A percentile compares a stretch with the other conserved stretches of the same genome.
phyloP scores from a whole-genome alignment of 768 basidiomycete genomes.

The Asterophora parasitica region DNA sequence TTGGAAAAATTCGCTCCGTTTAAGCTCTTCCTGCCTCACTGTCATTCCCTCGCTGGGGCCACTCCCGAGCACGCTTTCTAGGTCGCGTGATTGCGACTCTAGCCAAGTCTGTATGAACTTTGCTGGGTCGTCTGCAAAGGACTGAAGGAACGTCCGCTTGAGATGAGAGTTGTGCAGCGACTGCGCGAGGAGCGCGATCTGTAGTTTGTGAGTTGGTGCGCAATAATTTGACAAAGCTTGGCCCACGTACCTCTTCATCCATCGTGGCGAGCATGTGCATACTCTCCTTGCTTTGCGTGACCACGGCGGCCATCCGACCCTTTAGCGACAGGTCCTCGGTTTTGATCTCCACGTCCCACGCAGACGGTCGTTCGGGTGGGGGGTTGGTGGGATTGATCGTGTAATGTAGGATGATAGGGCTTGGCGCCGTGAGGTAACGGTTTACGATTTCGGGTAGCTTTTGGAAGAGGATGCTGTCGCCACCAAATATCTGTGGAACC shows the following conservation, averaged over 20 bases:
- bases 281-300: conserved; percentile 67
- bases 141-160: conserved; percentile 80
- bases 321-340: conserved; percentile 77
- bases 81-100: conserved; percentile 85
- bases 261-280: conserved; percentile 61
- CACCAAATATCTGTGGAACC: conserved; percentile 57
- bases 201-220: neutral
- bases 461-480: conserved; percentile 69
- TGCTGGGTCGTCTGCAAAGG: conserved; percentile 75
- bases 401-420: conserved; percentile 80
- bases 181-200: conserved; percentile 84
- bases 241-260: conserved; percentile 76
- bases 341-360: conserved; percentile 87
- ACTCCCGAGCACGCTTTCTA: conserved; percentile 86
- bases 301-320: conserved; percentile 67
- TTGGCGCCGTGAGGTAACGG: conserved; percentile 68
- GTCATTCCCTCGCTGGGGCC: conserved; percentile 76
- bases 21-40: conserved; percentile 83
- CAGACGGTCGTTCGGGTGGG: conserved; percentile 66
- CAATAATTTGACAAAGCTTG: neutral
- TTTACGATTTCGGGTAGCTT: conserved; percentile 83
- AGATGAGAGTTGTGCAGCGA: conserved; percentile 83
- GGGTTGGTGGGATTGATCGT: conserved; percentile 56
- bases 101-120: conserved; percentile 88
- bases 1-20: conserved; percentile 85